These are phyloP conservation scores for Diaporthe vaccinii DNA, from an alignment of 2,329 filamentous ascomycete genomes.

Conservation along the genomic window DNA sequence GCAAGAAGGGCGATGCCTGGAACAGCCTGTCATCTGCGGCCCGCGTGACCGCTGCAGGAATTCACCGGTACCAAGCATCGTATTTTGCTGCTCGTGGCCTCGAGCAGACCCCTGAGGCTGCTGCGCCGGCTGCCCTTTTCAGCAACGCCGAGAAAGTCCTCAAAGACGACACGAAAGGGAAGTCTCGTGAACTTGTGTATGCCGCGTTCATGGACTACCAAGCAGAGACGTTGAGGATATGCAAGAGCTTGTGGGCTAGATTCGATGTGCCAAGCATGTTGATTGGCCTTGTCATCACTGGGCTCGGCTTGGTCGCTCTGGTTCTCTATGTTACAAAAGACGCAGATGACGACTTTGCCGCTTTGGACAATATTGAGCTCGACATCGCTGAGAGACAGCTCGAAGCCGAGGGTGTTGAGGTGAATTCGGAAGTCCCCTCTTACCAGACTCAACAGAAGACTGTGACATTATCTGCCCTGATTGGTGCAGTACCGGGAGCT, in stretches of 20 bases:
- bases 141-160: conserved; percentile 58
- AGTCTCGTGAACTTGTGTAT: conserved; percentile 59
- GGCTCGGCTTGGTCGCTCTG: conserved; percentile 76
- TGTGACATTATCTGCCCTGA: conserved; percentile 54
- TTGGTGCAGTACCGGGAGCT: conserved; percentile 53
- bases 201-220: conserved; percentile 81
- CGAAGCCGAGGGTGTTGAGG: conserved; percentile 60
- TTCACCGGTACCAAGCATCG: conserved; percentile 87
- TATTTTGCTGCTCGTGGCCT: conserved; percentile 83
- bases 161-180: conserved; percentile 52
- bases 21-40: conserved; percentile 83
- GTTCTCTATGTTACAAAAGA: conserved; percentile 78
- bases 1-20: conserved; percentile 77
- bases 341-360: conserved; percentile 66
- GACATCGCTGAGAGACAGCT: conserved; percentile 71
- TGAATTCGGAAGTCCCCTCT: conserved; percentile 48
- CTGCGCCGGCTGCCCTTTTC: conserved; percentile 71
- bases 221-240: conserved; percentile 80
- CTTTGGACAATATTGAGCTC: conserved; percentile 68
- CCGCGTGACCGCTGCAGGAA: conserved; percentile 84
- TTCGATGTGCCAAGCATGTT: conserved; percentile 92
- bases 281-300: conserved; percentile 80
- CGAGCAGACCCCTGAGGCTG: conserved; percentile 69
- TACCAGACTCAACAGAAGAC: conserved; percentile 56
- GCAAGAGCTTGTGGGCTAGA: conserved; percentile 88